phyloP scores from a whole-genome alignment of 139 green algal genomes.

The Marvania coccoides region DNA sequence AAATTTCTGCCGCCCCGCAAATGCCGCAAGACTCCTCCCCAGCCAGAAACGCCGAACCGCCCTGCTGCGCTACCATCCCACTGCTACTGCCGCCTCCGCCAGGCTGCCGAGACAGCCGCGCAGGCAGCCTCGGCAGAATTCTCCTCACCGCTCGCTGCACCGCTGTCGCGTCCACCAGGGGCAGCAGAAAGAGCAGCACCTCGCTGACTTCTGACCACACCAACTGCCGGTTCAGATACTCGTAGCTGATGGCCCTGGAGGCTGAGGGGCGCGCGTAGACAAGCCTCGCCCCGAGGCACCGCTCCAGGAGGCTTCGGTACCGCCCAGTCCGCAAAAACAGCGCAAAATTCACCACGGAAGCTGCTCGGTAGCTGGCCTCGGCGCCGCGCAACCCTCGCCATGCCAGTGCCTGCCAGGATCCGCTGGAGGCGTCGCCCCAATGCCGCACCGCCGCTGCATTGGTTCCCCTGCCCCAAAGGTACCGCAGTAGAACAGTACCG shows the following conservation, averaged over 20 bases:
- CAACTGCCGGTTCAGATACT: slow-evolving; percentile 92
- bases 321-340: slow-evolving; percentile 56
- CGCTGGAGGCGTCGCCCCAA: slow-evolving; percentile 16
- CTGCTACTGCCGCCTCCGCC: too few species aligned
- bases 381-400: slow-evolving; percentile 25
- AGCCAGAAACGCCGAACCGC: too few species aligned
- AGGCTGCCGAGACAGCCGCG: too few species aligned
- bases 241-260: slow-evolving; percentile 71
- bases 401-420: slow-evolving; percentile 1
- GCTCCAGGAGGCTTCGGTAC: slow-evolving; percentile 78
- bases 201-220: slow-evolving; percentile 82
- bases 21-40: too few species aligned
- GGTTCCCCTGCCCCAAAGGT: slow-evolving; percentile 44
- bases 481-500: slow-evolving; percentile 50
- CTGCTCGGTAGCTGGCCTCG: slow-evolving; percentile 31
- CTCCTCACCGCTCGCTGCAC: slow-evolving; percentile 18
- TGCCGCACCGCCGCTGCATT: slow-evolving; percentile 13
- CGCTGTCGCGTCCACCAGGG: slow-evolving; percentile 41
- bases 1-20: slow-evolving; percentile 42
- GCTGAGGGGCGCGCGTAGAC: slow-evolving; percentile 70
- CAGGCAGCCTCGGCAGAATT: slow-evolving; percentile 25
- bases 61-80: too few species aligned
- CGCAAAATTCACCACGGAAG: slow-evolving; percentile 50
- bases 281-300: slow-evolving; percentile 53
- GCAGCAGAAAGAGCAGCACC: slow-evolving; percentile 78